A percentile compares a stretch with the other conserved stretches of the same genome.
These are phyloP conservation scores for Cladorrhinum sp. DNA, from an alignment of 2,329 filamentous ascomycete species.

Conservation along the genomic window DNA sequence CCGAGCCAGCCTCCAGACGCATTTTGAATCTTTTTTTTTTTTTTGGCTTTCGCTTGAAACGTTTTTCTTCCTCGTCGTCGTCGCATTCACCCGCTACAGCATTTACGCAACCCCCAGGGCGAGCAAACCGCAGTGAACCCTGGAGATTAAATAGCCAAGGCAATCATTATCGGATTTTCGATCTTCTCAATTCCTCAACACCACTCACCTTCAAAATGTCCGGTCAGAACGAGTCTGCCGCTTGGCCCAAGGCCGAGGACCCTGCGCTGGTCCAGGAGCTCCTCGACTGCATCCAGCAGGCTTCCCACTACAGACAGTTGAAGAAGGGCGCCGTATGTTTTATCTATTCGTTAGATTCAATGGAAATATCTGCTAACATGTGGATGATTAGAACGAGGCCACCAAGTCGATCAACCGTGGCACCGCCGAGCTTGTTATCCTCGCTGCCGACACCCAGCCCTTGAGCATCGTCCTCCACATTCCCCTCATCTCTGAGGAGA, in stretches of 20 bases:
- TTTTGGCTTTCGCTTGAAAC: not conserved
- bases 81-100: slow-evolving; percentile 14
- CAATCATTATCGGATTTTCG: not conserved
- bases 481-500: slow-evolving; percentile 82
- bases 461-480: slow-evolving; percentile 86
- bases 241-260: slow-evolving; percentile 68
- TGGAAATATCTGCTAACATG: slow-evolving; percentile 1
- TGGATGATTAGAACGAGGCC: slow-evolving; percentile 24
- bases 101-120: slow-evolving; percentile 25
- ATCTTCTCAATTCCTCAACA: slow-evolving; percentile 11
- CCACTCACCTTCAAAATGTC: slow-evolving; percentile 24
- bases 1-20: not conserved
- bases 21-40: slow-evolving; percentile 18
- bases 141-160: slow-evolving; percentile 19
- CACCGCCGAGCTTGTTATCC: slow-evolving; percentile 82
- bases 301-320: slow-evolving; percentile 51
- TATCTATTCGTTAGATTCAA: not conserved
- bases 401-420: slow-evolving; percentile 55
- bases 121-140: slow-evolving; percentile 32
- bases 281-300: slow-evolving; percentile 63
- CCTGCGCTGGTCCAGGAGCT: slow-evolving; percentile 75
- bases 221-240: slow-evolving; percentile 37
- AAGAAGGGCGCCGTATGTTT: slow-evolving; percentile 74
- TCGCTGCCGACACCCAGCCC: slow-evolving; percentile 84
- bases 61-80: slow-evolving; percentile 7